phyloP scores from a whole-genome alignment of 306 rosid genomes.

The Heteromeles arbutifolia region DNA sequence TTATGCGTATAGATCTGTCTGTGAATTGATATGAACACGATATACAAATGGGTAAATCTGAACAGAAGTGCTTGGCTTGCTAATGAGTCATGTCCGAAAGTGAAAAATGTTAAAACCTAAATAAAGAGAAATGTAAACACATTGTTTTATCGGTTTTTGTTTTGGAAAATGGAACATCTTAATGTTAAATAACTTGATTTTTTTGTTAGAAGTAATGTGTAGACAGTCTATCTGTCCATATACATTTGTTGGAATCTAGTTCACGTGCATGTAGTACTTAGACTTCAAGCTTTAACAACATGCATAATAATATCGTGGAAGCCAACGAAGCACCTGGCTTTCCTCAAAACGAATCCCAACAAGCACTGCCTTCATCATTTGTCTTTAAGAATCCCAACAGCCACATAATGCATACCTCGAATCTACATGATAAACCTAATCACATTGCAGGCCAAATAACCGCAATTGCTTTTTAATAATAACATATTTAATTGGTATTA shows the following conservation, averaged over 20 bases:
- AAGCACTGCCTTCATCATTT: not conserved
- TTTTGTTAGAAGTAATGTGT: not conserved
- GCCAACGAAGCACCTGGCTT: not conserved
- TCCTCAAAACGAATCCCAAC: not conserved
- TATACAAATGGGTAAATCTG: too few relatives aligned
- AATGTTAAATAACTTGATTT: not conserved
- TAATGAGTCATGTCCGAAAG: not conserved
- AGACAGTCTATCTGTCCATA: not conserved
- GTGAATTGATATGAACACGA: too few relatives aligned
- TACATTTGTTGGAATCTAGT: not conserved
- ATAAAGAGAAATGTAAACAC: not conserved
- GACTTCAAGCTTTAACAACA: not conserved
- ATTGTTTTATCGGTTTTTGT: not conserved
- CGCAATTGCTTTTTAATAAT: too few relatives aligned
- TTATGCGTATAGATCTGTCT: too few relatives aligned
- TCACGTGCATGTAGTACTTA: slow-evolving; percentile 2
- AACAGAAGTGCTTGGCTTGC: not conserved
- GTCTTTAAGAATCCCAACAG: not conserved
- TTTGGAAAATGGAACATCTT: not conserved
- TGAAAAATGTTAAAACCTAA: not conserved
- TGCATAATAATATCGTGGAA: not conserved
- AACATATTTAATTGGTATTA: too few relatives aligned
- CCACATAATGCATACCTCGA: not conserved
- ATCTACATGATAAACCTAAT: not conserved
- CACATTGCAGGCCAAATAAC: not conserved